Percentiles rank a stretch among this genome's conserved stretches.
phyloP scores from a whole-genome alignment of 768 basidiomycete species.

The Sistotremastrum suecicum region DNA sequence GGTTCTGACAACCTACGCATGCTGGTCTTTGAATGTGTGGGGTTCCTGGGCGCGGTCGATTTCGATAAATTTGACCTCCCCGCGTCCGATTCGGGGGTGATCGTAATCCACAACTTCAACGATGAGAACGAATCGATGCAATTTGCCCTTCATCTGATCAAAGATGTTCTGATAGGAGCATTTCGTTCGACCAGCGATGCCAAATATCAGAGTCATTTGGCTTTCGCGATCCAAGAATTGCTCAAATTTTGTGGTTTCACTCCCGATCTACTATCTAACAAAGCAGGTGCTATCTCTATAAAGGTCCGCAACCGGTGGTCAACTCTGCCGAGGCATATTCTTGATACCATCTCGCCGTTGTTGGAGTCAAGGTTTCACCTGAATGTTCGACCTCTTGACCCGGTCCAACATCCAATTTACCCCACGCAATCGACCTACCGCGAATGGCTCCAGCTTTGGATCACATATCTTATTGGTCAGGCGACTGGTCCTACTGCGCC shows the following conservation, averaged over 20 bases:
- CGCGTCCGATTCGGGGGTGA: constrained; percentile 42
- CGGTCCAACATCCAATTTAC: constrained; percentile 62
- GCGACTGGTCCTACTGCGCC: constrained; percentile 44
- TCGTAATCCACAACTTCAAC: constrained; percentile 67
- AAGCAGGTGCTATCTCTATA: constrained; percentile 36
- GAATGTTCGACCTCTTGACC: constrained; percentile 21
- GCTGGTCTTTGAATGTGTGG: constrained; percentile 80
- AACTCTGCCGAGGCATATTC: constrained; percentile 62
- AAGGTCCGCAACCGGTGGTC: constrained; percentile 71
- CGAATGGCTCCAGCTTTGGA: constrained; percentile 93
- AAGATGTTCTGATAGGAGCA: constrained; percentile 72
- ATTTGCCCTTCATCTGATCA: constrained; percentile 80
- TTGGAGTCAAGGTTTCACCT: constrained; percentile 55
- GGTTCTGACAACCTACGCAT: constrained; percentile 50
- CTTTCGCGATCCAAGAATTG: constrained; percentile 86
- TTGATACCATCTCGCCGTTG: constrained; percentile 77
- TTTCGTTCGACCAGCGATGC: constrained; percentile 93
- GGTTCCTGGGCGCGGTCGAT: constrained; percentile 85
- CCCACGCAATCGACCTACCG: constrained; percentile 65
- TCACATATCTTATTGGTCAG: constrained; percentile 59
- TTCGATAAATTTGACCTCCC: constrained; percentile 79
- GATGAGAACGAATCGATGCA: constrained; percentile 60
- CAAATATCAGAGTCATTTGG: constrained; percentile 77
- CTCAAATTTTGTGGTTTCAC: constrained; percentile 79
- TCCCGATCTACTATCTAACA: constrained; percentile 49